These are phyloP conservation scores for Claviceps fusiformis DNA, from an alignment of 2,329 filamentous ascomycete species.

Conservation along the genomic window DNA sequence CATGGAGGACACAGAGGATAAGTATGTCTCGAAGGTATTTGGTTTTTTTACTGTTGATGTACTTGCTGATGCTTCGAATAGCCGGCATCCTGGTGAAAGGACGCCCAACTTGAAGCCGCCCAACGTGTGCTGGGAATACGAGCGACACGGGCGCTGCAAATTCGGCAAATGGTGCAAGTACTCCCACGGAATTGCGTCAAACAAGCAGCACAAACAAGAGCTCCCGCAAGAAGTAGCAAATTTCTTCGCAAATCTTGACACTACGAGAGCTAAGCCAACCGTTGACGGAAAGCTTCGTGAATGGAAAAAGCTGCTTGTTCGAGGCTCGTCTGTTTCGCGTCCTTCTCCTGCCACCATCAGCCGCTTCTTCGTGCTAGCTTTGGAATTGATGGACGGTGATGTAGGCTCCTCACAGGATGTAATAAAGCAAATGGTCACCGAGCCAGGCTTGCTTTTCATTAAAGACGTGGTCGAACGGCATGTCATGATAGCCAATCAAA, in stretches of 20 bases:
- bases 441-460: constrained; percentile 17
- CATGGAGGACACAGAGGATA: neutral
- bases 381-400: constrained; percentile 11
- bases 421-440: constrained; percentile 13
- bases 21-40: neutral
- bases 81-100: neutral
- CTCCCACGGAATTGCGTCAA: constrained; percentile 1
- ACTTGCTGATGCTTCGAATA: neutral
- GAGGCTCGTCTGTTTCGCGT: neutral
- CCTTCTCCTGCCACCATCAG: neutral
- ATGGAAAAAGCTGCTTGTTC: constrained; percentile 9
- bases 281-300: constrained; percentile 8
- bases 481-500: constrained; percentile 6
- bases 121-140: neutral
- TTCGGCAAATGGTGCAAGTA: constrained; percentile 7
- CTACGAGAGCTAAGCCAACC: neutral
- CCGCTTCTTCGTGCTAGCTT: constrained; percentile 9
- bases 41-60: neutral
- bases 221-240: neutral
- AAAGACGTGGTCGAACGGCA: constrained; percentile 13
- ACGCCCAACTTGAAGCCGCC: neutral
- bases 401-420: constrained; percentile 10
- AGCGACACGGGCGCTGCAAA: constrained; percentile 6
- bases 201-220: neutral
- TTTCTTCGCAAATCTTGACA: neutral